phyloP scores from a whole-genome alignment of 805 yeast species.

The Monosporozyma aquatica region DNA sequence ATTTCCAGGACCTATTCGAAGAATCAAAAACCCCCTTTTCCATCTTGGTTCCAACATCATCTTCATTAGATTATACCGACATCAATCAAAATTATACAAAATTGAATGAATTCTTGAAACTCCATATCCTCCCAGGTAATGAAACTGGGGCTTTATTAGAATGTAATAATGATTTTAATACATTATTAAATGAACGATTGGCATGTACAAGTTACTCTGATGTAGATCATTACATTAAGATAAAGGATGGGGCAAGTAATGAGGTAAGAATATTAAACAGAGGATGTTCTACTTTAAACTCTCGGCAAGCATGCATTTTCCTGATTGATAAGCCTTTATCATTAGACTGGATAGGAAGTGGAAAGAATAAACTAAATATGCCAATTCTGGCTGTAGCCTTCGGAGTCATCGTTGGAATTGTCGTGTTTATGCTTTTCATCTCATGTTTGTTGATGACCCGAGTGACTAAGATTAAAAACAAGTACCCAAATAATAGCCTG shows the following conservation, averaged over 20 bases:
- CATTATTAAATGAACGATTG: conserved; percentile 37
- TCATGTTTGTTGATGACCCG: conserved; percentile 10
- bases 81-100: conserved; percentile 36
- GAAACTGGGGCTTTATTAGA: conserved; percentile 38
- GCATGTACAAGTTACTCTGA: conserved; percentile 35
- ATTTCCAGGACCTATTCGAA: conserved; percentile 34
- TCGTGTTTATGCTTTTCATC: conserved; percentile 20
- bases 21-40: conserved; percentile 39
- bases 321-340: conserved; percentile 60
- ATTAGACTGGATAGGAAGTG: conserved; percentile 50
- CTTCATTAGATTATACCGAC: conserved; percentile 45
- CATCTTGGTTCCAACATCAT: conserved; percentile 60
- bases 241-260: conserved; percentile 42
- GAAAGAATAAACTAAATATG: conserved; percentile 47
- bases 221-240: conserved; percentile 32
- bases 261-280: conserved; percentile 50
- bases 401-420: conserved; percentile 56
- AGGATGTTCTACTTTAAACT: conserved; percentile 45
- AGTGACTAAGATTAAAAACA: conserved; percentile 1
- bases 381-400: conserved; percentile 61
- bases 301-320: conserved; percentile 43
- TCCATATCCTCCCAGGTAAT: conserved; percentile 61
- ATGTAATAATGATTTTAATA: conserved; percentile 40
- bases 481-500: neutral
- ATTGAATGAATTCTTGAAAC: conserved; percentile 46